Base-by-base conservation (phyloP, 2,329 filamentous ascomycete species). In the Sporothrix curviconia region DNA sequence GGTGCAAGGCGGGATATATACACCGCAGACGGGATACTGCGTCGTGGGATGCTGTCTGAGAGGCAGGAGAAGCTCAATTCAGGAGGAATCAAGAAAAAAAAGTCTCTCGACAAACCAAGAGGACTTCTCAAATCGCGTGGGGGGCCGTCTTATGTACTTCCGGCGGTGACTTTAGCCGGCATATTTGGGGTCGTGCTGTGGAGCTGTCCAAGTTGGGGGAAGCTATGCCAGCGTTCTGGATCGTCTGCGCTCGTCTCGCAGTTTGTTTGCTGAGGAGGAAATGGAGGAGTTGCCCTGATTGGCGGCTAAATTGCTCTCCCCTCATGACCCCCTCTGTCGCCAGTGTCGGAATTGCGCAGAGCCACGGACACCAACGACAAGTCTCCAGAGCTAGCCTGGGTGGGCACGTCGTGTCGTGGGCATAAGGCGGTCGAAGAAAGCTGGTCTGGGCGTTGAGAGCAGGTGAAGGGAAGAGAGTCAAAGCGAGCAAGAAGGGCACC, bases 251-350 rank as follows among this genome's bases (percentile, higher is more conserved):
- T 47, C 7, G 7, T 34, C 12, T 34, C 34, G 12, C 12, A 3
- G 42, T 15, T 28, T 24, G 14, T 47, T n/a, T 49, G 17, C 24
- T 4, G 3, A 7, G 22, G 36, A n/a, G 4, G 7, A 6, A 24
- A n/a, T 15, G 15, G 44, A 49, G 47, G 46, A 24, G 22, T 5
- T 2, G 3, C 11, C 24, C 40, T 47, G 42, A 56, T 49, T 49
- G 43, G 53, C 54, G 54, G 54, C 54, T 56, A 49, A 56, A 40
- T 56, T 19, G 36, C 17, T n/a, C n/a, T n/a, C n/a, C n/a, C n/a
- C n/a, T n/a, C n/a, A n/a, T n/a, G n/a, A n/a, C n/a, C n/a, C n/a
- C n/a, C n/a, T n/a, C n/a, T n/a, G 47, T 19, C 25, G 30, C 19
- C 11, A 17, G 17, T 12, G 32, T 24, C 19, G 28, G 30, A 7